These are phyloP conservation scores for Calocera cornea DNA, from an alignment of 768 basidiomycete species.

Conservation along the genomic window DNA sequence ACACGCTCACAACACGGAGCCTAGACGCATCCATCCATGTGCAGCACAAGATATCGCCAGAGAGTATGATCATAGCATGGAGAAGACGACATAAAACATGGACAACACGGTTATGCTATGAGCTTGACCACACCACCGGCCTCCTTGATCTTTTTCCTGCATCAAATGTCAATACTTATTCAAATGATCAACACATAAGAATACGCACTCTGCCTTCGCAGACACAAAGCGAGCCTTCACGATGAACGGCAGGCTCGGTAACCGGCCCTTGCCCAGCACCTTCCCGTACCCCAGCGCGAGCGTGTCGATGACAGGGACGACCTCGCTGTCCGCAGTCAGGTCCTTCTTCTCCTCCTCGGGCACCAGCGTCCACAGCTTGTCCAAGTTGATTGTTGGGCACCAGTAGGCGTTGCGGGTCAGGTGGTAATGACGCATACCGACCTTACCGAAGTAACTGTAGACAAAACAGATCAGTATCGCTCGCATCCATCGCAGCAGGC, in stretches of 20 bases:
- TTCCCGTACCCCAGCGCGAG: conserved; percentile 76
- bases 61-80: conserved; percentile 8
- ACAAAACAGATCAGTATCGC: background rate
- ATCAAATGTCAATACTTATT: background rate
- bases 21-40: background rate
- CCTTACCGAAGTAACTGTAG: conserved; percentile 92
- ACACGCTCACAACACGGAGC: too few relatives aligned
- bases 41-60: background rate
- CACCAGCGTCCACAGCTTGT: conserved; percentile 90
- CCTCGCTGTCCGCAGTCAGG: conserved; percentile 54
- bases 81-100: conserved; percentile 15
- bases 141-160: conserved; percentile 73
- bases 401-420: conserved; percentile 79
- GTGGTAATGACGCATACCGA: conserved; percentile 99
- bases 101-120: conserved; percentile 48
- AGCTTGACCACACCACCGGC: conserved; percentile 89
- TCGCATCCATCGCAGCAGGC: background rate
- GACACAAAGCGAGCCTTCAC: conserved; percentile 97
- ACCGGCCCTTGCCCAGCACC: conserved; percentile 89
- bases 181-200: conserved; percentile 11
- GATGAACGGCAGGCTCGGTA: conserved; percentile 87
- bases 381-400: conserved; percentile 96
- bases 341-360: conserved; percentile 72
- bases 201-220: conserved; percentile 58
- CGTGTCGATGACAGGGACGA: conserved; percentile 92